Evolutionary conservation across 306 rosid species (phyloP).

Genomic region (Benincasa hispida): DNA sequence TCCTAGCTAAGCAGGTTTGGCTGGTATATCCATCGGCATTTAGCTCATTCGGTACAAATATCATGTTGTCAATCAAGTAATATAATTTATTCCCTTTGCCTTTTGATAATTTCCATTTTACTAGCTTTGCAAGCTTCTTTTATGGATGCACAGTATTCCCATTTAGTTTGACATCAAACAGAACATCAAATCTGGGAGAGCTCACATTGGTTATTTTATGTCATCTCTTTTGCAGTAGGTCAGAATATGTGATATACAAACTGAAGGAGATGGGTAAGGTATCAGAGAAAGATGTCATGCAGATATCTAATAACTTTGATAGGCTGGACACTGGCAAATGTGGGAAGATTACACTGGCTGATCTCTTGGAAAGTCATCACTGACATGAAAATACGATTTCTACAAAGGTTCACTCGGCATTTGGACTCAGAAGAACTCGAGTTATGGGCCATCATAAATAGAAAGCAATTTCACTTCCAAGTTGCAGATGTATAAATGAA

Average conservation of each 20-base stretch:
- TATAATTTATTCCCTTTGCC: neutral
- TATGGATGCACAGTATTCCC: neutral
- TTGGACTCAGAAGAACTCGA: neutral
- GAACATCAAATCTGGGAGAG: neutral
- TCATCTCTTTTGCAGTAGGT: conserved; percentile 42
- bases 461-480: neutral
- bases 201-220: neutral
- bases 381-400: conserved; percentile 2
- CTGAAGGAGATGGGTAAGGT: conserved; percentile 95
- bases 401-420: neutral
- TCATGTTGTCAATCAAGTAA: neutral
- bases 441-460: neutral
- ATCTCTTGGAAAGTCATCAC: conserved; percentile 44
- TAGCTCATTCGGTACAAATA: neutral
- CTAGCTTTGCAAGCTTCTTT: neutral
- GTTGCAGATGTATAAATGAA: neutral
- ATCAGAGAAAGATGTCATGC: conserved; percentile 67
- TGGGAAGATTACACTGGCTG: conserved; percentile 74
- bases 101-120: neutral
- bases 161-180: neutral
- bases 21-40: neutral
- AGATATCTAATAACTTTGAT: conserved; percentile 64
- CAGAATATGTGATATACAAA: conserved; percentile 87
- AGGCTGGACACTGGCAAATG: conserved; percentile 62
- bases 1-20: neutral